A percentile compares a stretch with the other conserved stretches of the same genome.
Conservation (phyloP, 2,329 filamentous ascomycete genomes). For the Cytospora piceae region DNA sequence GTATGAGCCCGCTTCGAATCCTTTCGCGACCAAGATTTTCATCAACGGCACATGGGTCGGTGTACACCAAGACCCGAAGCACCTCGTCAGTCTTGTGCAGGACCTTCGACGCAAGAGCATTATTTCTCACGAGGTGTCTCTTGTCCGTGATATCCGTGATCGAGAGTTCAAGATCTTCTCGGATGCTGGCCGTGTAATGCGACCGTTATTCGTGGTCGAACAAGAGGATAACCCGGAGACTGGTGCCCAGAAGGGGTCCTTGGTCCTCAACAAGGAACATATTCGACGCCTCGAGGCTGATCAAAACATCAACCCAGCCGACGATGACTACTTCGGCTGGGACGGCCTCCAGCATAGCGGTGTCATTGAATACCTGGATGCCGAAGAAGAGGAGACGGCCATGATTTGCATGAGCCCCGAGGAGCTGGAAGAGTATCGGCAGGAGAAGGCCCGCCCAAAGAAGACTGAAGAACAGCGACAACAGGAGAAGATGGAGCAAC, state of each 20-base stretch:
- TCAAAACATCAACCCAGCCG: constrained; percentile 64
- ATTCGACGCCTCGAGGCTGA: constrained; percentile 77
- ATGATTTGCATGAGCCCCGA: constrained; percentile 99
- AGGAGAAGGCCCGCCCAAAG: constrained; percentile 63
- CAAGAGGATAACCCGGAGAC: constrained; percentile 77
- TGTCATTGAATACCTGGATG: constrained; percentile 94
- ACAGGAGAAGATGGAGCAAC: constrained; percentile 66
- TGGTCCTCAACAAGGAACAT: constrained; percentile 83
- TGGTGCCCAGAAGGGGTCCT: constrained; percentile 62
- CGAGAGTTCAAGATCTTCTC: constrained; percentile 99
- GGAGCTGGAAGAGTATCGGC: constrained; percentile 79
- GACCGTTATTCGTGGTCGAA: constrained; percentile 91
- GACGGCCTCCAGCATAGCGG: constrained; percentile 81
- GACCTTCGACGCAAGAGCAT: constrained; percentile 78
- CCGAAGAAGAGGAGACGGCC: constrained; percentile 95
- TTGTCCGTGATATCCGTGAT: constrained; percentile 95
- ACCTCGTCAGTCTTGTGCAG: constrained; percentile 79
- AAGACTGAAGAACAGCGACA: constrained; percentile 80
- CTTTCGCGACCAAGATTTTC: constrained; percentile 95
- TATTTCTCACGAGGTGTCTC: constrained; percentile 88
- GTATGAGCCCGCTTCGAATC: constrained; percentile 83
- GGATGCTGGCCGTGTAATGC: constrained; percentile 91
- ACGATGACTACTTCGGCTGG: constrained; percentile 77
- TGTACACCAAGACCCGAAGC: constrained; percentile 85
- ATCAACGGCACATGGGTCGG: constrained; percentile 99